Evolutionary conservation across 176 grass and related monocot genomes (phyloP), one percentile per base, ranked within the genome.

Genomic region (Bonia amplexicaulis): DNA sequence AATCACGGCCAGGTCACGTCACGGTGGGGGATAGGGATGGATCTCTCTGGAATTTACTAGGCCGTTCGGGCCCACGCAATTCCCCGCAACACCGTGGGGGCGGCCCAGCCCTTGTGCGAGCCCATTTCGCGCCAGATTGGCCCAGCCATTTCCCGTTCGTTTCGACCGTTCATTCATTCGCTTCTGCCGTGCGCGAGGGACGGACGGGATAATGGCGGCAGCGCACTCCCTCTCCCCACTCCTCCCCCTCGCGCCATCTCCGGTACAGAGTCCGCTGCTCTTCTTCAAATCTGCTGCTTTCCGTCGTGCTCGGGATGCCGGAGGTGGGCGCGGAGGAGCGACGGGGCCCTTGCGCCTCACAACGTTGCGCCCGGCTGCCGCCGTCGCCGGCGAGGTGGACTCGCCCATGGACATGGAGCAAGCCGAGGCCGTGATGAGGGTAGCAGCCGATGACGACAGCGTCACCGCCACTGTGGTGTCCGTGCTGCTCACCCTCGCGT

Each of bases 381-480:
- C 66, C 66, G 73, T 62, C 64, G 46, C 55, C 53, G 83, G 55
- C 3, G 89, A 88, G 8, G 84, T 72, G 53, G 80, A 82, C 51
- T 2, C 74, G 51, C 71, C 76, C 6, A 16, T 87, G 58, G 58
- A 60, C 22, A 60, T 60, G 58, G 87, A 90, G 69, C 86, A 86
- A 57, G 80, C 82, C 73, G 74, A 83, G 85, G 77, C 73, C 26
- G 35, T 49, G 61, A 61, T 92, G 70, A 88, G 86, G 69, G 82
- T 91, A 16, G 82, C 93, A 6, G 79, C 90, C 3, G 79, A 89
- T 19, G 85, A 88, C 16, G 88, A 90, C 29, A 85, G 74, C 88
- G 0, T 74, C 66, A 71, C 85, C 53, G 87, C 93, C 58, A 82
- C 90, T 9, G 63, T 95, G 25, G 80, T 95, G 12, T 88, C 88